Evolutionary conservation across 805 yeast genomes (phyloP).

Genomic region (Diddensiella santjacobensis): DNA sequence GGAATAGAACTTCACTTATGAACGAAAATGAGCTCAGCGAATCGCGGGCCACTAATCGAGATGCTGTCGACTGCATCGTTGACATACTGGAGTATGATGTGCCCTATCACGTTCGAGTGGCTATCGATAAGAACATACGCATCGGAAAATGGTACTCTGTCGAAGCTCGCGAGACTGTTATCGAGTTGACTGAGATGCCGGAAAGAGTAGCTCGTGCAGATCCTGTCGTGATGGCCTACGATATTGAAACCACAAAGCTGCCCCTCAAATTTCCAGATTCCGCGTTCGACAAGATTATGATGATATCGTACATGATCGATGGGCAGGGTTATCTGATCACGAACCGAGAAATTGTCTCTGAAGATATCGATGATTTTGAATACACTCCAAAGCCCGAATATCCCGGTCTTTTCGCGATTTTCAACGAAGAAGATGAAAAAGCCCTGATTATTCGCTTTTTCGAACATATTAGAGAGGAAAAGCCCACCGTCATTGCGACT

Average conservation of each 20-base stretch:
- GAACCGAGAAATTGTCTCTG: constrained; percentile 87
- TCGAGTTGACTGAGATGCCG: constrained; percentile 53
- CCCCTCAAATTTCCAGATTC: constrained; percentile 96
- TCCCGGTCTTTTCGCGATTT: constrained; percentile 83
- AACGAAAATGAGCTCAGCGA: constrained; percentile 10
- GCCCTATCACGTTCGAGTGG: constrained; percentile 92
- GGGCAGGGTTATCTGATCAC: constrained; percentile 95
- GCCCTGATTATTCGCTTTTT: constrained; percentile 72
- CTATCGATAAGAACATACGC: constrained; percentile 82
- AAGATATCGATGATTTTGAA: constrained; percentile 95
- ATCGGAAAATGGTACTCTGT: constrained; percentile 97
- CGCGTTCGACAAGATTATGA: constrained; percentile 87
- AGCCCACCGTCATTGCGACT: constrained; percentile 96
- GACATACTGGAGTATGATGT: constrained; percentile 94
- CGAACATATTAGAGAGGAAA: constrained; percentile 81
- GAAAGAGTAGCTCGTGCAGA: constrained; percentile 93
- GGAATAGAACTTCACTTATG: constrained; percentile 8
- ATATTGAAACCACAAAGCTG: constrained; percentile 95
- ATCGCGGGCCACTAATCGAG: constrained; percentile 30
- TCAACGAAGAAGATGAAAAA: constrained; percentile 84
- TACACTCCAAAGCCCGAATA: constrained; percentile 97
- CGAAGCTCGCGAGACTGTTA: constrained; percentile 54
- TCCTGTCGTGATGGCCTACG: constrained; percentile 94
- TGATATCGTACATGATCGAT: constrained; percentile 99
- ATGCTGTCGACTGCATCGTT: constrained; percentile 58